Evolutionary conservation across 768 basidiomycete genomes (phyloP).

Genomic region (Suillus fuscotomentosus): DNA sequence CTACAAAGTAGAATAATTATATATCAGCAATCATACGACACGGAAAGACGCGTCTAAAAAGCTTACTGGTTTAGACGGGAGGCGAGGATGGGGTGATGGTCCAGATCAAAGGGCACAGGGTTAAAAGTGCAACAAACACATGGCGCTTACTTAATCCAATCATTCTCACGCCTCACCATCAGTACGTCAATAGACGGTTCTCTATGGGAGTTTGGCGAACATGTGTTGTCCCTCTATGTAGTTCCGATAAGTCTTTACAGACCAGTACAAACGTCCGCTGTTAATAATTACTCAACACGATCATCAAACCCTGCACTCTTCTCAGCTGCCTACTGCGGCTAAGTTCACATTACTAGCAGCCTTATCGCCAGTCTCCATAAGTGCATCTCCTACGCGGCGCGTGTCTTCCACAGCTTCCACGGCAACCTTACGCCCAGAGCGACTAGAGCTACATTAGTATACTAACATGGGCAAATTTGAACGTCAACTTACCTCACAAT

Average conservation of each 20-base stretch:
- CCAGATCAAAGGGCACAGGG: slow-evolving; percentile 34
- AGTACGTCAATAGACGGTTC: slow-evolving; percentile 5
- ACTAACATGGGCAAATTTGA: neutral
- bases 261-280: neutral
- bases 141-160: slow-evolving; percentile 29
- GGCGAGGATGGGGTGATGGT: slow-evolving; percentile 27
- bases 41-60: slow-evolving; percentile 29
- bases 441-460: slow-evolving; percentile 27
- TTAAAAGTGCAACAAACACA: slow-evolving; percentile 39
- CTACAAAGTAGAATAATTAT: slow-evolving; percentile 3
- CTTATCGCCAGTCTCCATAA: slow-evolving; percentile 6
- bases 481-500: slow-evolving; percentile 41
- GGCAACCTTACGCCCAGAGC: slow-evolving; percentile 46
- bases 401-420: slow-evolving; percentile 31
- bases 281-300: slow-evolving; percentile 1
- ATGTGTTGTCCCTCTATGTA: neutral
- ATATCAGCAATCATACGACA: slow-evolving; percentile 13
- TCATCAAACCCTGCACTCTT: neutral
- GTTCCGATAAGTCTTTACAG: neutral
- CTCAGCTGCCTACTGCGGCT: neutral
- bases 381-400: neutral
- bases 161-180: slow-evolving; percentile 23
- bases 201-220: neutral
- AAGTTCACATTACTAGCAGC: slow-evolving; percentile 1
- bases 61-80: slow-evolving; percentile 25